Conservation (phyloP, 1,139 yeast species). For the Pichia sp. region DNA sequence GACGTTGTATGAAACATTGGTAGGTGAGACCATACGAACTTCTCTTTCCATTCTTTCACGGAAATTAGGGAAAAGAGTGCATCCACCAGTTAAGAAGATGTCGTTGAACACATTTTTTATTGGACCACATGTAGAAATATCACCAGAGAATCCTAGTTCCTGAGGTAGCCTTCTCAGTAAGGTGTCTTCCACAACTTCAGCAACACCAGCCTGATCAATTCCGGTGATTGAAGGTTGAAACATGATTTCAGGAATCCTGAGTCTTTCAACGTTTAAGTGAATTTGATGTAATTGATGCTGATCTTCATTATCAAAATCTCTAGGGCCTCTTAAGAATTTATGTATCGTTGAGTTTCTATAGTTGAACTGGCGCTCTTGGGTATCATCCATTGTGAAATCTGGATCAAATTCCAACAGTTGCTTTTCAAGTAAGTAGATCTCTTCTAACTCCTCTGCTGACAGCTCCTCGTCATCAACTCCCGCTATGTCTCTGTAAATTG, state of each 20-base stretch:
- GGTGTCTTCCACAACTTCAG: slow-evolving; percentile 70
- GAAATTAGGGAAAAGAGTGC: slow-evolving; percentile 61
- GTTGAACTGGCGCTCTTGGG: slow-evolving; percentile 76
- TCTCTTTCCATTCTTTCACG: slow-evolving; percentile 63
- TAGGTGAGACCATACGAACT: slow-evolving; percentile 67
- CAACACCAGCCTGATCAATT: slow-evolving; percentile 87
- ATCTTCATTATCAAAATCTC: slow-evolving; percentile 62
- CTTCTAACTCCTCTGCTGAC: slow-evolving; percentile 65
- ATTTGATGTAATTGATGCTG: slow-evolving; percentile 78
- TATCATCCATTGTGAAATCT: slow-evolving; percentile 77
- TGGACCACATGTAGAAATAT: slow-evolving; percentile 31
- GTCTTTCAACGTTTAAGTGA: slow-evolving; percentile 85
- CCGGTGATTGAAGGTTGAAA: slow-evolving; percentile 97
- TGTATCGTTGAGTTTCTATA: slow-evolving; percentile 82
- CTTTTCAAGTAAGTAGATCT: slow-evolving; percentile 62
- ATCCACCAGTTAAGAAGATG: slow-evolving; percentile 85
- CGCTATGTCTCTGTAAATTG: slow-evolving; percentile 79
- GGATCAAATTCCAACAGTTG: slow-evolving; percentile 80
- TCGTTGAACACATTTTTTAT: slow-evolving; percentile 49
- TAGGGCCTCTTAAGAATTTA: slow-evolving; percentile 84
- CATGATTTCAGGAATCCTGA: slow-evolving; percentile 84
- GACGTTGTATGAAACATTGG: slow-evolving; percentile 58
- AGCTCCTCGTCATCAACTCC: slow-evolving; percentile 70
- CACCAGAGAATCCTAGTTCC: slow-evolving; percentile 49
- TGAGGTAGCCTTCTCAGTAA: slow-evolving; percentile 58